Base-by-base conservation (phyloP, 2,329 filamentous ascomycete genomes). In the Pseudogymnoascus pannorum region DNA sequence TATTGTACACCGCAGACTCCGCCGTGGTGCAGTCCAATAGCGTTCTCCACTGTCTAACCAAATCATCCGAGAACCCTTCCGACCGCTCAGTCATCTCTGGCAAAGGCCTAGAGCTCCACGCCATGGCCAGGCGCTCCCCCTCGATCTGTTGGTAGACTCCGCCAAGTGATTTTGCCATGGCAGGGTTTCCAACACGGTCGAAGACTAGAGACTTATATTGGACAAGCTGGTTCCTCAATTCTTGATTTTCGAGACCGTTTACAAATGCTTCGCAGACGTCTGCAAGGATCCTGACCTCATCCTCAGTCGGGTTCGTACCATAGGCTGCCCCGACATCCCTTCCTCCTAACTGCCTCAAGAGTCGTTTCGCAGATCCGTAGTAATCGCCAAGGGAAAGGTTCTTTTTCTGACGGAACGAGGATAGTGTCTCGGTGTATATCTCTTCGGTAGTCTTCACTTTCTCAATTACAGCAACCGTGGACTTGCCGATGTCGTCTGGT, bases 91-190 rank as follows among this genome's bases (percentile, higher is more conserved):
- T 72, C 24, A 66, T 69, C 62, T 76, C 78, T n/a, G 58, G 66
- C 1, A 77, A 63, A 4, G 60, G 65, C 12, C 69, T 72, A 42
- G 57, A 68, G 18, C 79, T 76, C 76, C 77, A 83, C 2, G 75
- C 67, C 68, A 80, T 75, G 1, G 80, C 73, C 20, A 85, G 69
- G 18, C 74, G 73, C 67, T 87, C 84, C 6, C 84, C 84, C 66
- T 87, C 84, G 1, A 78, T 71, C 64, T 86, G 81, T 12, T 74
- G 77, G 63, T 75, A 78, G 2, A 84, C 76, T 0, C 82, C 81
- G n/a, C 75, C 72, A 0, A 87, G 76, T 3, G 82, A 81, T 38
- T 81, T 78, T 61, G 75, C 71, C 58, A 71, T 71, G 5, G 71
- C 66, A 2, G 64, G 59, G 2, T 69, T 67, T 0, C 68, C 60